Evolutionary conservation across 1,139 yeast genomes (phyloP).

Genomic region (Candida pseudoviswanathii): DNA sequence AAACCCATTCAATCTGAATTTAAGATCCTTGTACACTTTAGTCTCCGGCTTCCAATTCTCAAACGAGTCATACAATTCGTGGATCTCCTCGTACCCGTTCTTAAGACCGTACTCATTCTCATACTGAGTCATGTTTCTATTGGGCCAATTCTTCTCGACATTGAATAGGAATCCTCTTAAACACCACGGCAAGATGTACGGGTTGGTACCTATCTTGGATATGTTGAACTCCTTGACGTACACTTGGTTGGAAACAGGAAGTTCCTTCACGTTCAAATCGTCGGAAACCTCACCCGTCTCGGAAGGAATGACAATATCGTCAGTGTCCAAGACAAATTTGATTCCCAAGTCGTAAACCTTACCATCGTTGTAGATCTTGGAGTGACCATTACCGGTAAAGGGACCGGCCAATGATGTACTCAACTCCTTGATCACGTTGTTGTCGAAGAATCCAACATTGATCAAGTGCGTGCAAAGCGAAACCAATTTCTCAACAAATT

Average conservation of each 20-base stretch:
- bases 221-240: constrained; percentile 63
- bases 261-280: constrained; percentile 11
- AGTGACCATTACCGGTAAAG: constrained; percentile 93
- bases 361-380: constrained; percentile 82
- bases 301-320: constrained; percentile 52
- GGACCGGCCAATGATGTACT: constrained; percentile 86
- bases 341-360: constrained; percentile 83
- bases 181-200: constrained; percentile 91
- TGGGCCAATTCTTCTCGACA: constrained; percentile 60
- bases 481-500: constrained; percentile 48
- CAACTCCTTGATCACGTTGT: constrained; percentile 77
- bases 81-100: constrained; percentile 55
- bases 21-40: constrained; percentile 77
- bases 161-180: constrained; percentile 74
- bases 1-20: constrained; percentile 79
- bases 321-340: constrained; percentile 74
- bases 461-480: constrained; percentile 53
- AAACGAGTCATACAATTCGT: constrained; percentile 65
- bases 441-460: constrained; percentile 71
- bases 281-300: constrained; percentile 12
- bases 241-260: constrained; percentile 50
- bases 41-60: constrained; percentile 86
- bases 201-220: constrained; percentile 68
- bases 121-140: constrained; percentile 20
- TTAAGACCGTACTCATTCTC: constrained; percentile 24